phyloP scores from a whole-genome alignment of 2,329 filamentous ascomycete species.

The Alternaria sp. region DNA sequence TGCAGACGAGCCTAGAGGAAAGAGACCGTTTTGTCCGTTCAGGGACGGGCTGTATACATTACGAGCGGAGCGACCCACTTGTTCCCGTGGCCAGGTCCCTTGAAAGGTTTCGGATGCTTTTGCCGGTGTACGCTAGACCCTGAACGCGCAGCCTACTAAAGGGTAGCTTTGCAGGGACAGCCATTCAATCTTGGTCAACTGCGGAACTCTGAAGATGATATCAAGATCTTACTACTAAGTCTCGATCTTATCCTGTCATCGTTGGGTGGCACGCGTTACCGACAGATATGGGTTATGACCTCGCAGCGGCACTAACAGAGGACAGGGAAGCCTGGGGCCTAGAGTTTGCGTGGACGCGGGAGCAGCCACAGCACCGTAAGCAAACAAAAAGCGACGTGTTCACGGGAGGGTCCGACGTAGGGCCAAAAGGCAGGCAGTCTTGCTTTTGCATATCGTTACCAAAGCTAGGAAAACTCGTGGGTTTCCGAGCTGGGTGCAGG shows the following conservation, averaged over 20 bases:
- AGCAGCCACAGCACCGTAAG: constrained; percentile 23
- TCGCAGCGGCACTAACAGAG: neutral
- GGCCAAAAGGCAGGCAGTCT: constrained; percentile 9
- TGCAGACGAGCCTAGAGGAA: constrained; percentile 17
- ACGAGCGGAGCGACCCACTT: constrained; percentile 6
- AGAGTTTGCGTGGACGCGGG: constrained; percentile 24
- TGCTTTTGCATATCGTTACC: constrained; percentile 21
- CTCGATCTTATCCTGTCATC: neutral
- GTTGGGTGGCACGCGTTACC: neutral
- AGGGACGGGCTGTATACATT: neutral
- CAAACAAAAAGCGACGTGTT: constrained; percentile 26
- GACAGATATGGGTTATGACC: neutral
- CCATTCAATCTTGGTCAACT: neutral
- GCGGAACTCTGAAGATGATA: neutral
- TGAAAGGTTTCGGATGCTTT: constrained; percentile 10
- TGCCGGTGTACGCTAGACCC: constrained; percentile 5
- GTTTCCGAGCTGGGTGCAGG: constrained; percentile 2
- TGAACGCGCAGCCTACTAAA: constrained; percentile 1
- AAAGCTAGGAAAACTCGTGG: constrained; percentile 4
- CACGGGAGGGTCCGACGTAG: constrained; percentile 17
- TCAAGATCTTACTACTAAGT: neutral
- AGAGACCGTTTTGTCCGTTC: constrained; percentile 13
- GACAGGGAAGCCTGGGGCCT: constrained; percentile 5
- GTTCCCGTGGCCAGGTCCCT: neutral
- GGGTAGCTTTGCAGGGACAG: constrained; percentile 3